Evolutionary conservation across 2,329 filamentous ascomycete species (phyloP), one percentile per base, ranked within the genome.

Genomic region (Scedosporium apiospermum): DNA sequence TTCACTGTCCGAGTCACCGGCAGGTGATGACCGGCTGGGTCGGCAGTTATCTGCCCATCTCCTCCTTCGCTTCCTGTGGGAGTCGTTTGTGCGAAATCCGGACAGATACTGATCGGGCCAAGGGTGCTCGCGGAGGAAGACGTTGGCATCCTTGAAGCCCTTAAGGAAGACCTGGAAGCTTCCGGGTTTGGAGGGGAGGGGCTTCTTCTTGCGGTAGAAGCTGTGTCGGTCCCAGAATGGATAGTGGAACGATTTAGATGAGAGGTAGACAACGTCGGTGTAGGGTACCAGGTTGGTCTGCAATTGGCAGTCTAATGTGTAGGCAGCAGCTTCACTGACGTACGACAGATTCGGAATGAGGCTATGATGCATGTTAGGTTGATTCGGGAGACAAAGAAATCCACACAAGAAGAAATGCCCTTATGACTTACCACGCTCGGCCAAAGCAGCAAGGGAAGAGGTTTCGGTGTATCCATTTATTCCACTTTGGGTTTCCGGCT

Each of bases 401-500:
- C 18, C n/a, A 38, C 14, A 46, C 23, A 12, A 41, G 30, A 59
- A 62, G 57, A 58, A 64, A 38, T 42, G 41, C 18, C 21, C 64
- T 21, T 21, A n/a, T 2, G 18, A 34, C 80, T 61, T 73, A 86
- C 83, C 92, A 98, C 57, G 93, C 93, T 70, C 95, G 83, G 18
- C 95, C 95, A 70, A 99, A 99, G 75, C 91, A 97, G 77, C 96
- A 99, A 7, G 95, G 95, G 69, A 99, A 98, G 66, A 99, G 73
- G 73, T 99, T 99, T 66, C 95, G 84, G 74, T 99, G 95, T 78
- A 99, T 93, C 95, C 95, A 99, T 76, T 99, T 99, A 69, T 96
- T 98, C 93, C 93, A 98, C 74, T 99, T 99, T 5, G 95, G 95
- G 72, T 99, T 99, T 68, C 91, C 89, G 38, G 91, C 95, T 1